Base-by-base conservation (phyloP, 106 monocot species). In the Acorus calamus region DNA sequence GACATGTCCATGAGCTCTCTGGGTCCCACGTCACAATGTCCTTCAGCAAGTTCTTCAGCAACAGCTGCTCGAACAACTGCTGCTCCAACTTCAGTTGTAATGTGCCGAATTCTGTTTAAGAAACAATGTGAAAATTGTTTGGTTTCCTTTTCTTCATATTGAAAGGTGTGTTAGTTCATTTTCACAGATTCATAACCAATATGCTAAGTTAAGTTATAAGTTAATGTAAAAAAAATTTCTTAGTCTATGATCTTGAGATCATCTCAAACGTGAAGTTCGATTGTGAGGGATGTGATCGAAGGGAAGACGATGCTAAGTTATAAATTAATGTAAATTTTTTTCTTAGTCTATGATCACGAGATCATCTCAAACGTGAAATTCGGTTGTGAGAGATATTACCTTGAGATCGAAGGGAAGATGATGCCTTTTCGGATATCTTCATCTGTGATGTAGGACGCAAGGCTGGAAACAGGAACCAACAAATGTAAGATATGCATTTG, bases 391-490 rank as follows among this genome's bases (percentile, higher is more conserved):
- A 67, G 7, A 44, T 4, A 44, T 14, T 70, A 92, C 98, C 98
- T 88, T 57, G 98, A 92, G 67, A 92, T 92, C n/a, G 92, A 92
- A 66, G 98, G 98, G 55, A 88, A 98, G 60, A 98, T 67, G 64
- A 92, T 86, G 62, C 98, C 98, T 63, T 76, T 83, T 46, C 73
- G 69, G 52, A 92, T 83, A 8, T 98, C 81, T 53, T 92, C 88
- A 63, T 92, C 92, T 46, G 98, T 98, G 9, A 98, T 98, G 57
- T 98, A 98, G 12, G 91, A 91, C 12, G 98, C 87, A 66, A 98
- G 83, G 69, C 98, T 98, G 79, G 47, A 28, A 28, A 28, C 28
- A 28, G 28, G 28, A 28, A 28, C 28, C 28, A 28, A 28, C 28
- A 28, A 28, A 28, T 28, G 28, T 28, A 28, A 28, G 28, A 28